phyloP scores from a whole-genome alignment of 78 protist species.

The Dictyostelium discoideum region dicty_2.7 NC_007088.5:5398001-5398500 shows the following conservation, averaged over 20 bases:
- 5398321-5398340: not conserved
- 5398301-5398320: not conserved
- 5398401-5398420: constrained; percentile 55
- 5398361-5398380: constrained; percentile 16
- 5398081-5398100: constrained; percentile 53
- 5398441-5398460: constrained; percentile 52
- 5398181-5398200: not conserved
- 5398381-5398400: constrained; percentile 18
- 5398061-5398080: constrained; percentile 59
- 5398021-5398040: constrained; percentile 11
- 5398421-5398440: constrained; percentile 52
- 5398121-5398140: constrained; percentile 19
- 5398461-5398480: constrained; percentile 56
- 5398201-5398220: not conserved
- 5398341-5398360: not conserved
- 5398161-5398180: constrained; percentile 20
- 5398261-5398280: not conserved
- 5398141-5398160: constrained; percentile 28
- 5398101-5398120: constrained; percentile 31
- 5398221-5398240: not conserved
- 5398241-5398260: not conserved
- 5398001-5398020: not conserved
- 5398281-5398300: no score
- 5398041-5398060: constrained; percentile 70
- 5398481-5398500: constrained; percentile 43